A percentile compares a stretch with the other conserved stretches of the same genome.
phyloP scores from a whole-genome alignment of 2,329 filamentous ascomycete species.

The Colletotrichum navitas region DNA sequence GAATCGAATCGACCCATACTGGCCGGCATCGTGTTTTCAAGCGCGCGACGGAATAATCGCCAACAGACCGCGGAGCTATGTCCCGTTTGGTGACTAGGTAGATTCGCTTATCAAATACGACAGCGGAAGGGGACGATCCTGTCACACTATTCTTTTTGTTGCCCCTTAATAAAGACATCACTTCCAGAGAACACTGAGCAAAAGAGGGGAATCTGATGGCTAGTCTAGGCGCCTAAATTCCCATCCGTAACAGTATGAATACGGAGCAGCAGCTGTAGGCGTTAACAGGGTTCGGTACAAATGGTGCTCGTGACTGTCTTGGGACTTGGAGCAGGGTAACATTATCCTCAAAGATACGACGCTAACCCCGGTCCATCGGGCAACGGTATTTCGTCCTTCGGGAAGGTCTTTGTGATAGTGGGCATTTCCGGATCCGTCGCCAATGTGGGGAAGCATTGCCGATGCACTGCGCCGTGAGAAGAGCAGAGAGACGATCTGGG shows the following conservation, averaged over 20 bases:
- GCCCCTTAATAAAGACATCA: background rate
- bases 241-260: too few relatives aligned
- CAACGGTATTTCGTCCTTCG: background rate
- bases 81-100: conserved; percentile 1
- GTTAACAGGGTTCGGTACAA: background rate
- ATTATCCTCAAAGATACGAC: background rate
- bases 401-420: background rate
- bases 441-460: too few relatives aligned
- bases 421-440: too few relatives aligned
- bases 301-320: background rate
- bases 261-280: background rate
- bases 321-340: background rate
- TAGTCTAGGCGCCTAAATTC: background rate
- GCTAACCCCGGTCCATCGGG: too few relatives aligned
- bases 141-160: background rate
- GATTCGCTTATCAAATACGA: background rate
- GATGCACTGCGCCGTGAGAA: too few relatives aligned
- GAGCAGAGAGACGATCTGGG: background rate
- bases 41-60: conserved; percentile 40
- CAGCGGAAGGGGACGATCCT: background rate
- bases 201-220: background rate
- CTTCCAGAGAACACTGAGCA: background rate
- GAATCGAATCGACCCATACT: background rate
- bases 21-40: background rate
- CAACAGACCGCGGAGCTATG: background rate